phyloP scores from a whole-genome alignment of 2,329 filamentous ascomycete species.

The Penicillium capsulatum region DNA sequence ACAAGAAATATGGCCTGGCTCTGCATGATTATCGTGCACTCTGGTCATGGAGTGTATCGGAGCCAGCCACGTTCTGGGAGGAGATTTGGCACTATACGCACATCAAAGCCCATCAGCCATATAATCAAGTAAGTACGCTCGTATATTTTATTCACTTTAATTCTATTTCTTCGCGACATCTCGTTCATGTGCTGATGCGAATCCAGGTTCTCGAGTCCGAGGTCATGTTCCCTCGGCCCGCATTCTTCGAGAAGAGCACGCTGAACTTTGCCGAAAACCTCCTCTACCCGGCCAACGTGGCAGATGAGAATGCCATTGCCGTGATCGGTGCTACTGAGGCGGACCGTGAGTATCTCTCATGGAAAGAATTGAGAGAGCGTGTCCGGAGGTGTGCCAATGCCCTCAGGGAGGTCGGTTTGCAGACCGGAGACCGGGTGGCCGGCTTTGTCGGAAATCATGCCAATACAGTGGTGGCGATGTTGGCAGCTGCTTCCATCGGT shows the following conservation, averaged over 20 bases:
- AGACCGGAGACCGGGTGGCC: slow-evolving; percentile 58
- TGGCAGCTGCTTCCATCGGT: slow-evolving; percentile 75
- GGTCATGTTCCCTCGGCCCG: slow-evolving; percentile 78
- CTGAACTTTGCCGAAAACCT: slow-evolving; percentile 96
- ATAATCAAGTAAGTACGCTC: slow-evolving; percentile 33
- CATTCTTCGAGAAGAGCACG: slow-evolving; percentile 73
- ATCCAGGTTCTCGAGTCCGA: slow-evolving; percentile 63
- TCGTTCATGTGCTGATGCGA: neutral
- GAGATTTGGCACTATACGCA: slow-evolving; percentile 80
- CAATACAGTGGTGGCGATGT: slow-evolving; percentile 81
- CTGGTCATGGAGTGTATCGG: slow-evolving; percentile 77
- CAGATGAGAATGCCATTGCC: slow-evolving; percentile 59
- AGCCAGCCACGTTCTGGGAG: slow-evolving; percentile 75
- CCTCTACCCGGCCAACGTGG: slow-evolving; percentile 65
- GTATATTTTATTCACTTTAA: neutral
- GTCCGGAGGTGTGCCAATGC: slow-evolving; percentile 70
- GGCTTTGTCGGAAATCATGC: slow-evolving; percentile 85
- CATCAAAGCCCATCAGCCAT: slow-evolving; percentile 63
- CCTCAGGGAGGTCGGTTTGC: slow-evolving; percentile 63
- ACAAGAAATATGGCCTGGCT: slow-evolving; percentile 59
- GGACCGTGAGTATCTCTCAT: slow-evolving; percentile 62
- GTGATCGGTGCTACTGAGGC: slow-evolving; percentile 80
- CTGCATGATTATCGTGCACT: slow-evolving; percentile 69
- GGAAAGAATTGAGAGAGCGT: slow-evolving; percentile 73
- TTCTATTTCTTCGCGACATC: neutral